Evolutionary conservation across 257 asterid genomes (phyloP).

Genomic region (Echites panduratus): DNA sequence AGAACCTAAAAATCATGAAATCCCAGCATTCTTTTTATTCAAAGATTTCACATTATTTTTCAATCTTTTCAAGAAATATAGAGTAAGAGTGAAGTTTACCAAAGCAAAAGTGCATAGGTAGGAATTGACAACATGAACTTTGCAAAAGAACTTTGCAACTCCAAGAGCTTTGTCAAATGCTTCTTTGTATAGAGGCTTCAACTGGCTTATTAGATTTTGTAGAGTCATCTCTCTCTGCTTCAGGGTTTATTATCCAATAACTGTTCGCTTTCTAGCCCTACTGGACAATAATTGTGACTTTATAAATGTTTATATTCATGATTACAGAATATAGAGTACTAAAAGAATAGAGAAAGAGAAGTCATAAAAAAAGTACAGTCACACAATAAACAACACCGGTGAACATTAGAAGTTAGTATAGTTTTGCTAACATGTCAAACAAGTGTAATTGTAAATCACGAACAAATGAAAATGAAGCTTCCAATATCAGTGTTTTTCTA

Average conservation of each 20-base stretch:
- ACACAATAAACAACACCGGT: too few relatives aligned
- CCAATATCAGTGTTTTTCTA: too few relatives aligned
- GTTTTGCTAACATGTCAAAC: too few relatives aligned
- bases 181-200: conserved; percentile 45
- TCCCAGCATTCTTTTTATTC: neutral
- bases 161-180: conserved; percentile 37
- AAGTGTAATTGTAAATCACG: too few relatives aligned
- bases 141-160: conserved; percentile 45
- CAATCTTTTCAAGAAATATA: neutral
- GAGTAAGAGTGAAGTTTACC: conserved; percentile 19
- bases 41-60: neutral
- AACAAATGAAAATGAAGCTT: too few relatives aligned
- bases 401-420: too few relatives aligned
- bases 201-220: conserved; percentile 20
- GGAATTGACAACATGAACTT: conserved; percentile 48
- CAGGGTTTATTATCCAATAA: neutral
- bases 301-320: too few relatives aligned
- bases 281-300: too few relatives aligned
- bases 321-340: too few relatives aligned
- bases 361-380: too few relatives aligned
- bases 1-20: conserved; percentile 33
- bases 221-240: conserved; percentile 16
- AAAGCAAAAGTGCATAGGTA: conserved; percentile 40
- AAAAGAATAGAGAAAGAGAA: too few relatives aligned
- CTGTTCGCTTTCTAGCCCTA: too few relatives aligned